Conservation (phyloP, 371 early-diverging fungal genomes). For the Choanephora cucurbitarum region DNA sequence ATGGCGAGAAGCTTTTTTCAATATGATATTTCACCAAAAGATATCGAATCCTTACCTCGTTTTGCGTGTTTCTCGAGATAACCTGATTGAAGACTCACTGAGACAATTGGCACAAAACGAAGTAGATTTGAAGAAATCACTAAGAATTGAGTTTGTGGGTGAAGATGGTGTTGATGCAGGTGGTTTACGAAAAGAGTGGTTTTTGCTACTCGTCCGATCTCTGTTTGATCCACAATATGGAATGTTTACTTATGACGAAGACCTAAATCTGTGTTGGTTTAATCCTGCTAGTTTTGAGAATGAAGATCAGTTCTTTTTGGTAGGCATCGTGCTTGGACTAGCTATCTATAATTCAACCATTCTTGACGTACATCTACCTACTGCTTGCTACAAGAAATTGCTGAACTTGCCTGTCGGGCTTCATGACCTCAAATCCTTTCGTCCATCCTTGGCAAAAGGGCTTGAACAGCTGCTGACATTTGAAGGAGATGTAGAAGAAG, state of each 20-base stretch:
- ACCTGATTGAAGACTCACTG: constrained; percentile 85
- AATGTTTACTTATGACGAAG: constrained; percentile 75
- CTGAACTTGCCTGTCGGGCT: constrained; percentile 65
- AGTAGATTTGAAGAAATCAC: constrained; percentile 82
- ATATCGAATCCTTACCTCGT: constrained; percentile 79
- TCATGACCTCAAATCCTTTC: constrained; percentile 57
- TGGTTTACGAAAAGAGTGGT: constrained; percentile 96
- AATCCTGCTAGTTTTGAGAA: constrained; percentile 86
- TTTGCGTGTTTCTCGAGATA: constrained; percentile 80
- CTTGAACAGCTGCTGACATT: constrained; percentile 81
- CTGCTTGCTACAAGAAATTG: constrained; percentile 95
- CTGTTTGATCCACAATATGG: constrained; percentile 90
- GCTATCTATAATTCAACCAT: constrained; percentile 94
- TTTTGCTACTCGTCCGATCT: constrained; percentile 85
- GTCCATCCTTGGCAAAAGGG: constrained; percentile 77
- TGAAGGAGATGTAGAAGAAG: constrained; percentile 81
- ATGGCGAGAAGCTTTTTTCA: constrained; percentile 79
- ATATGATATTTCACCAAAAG: constrained; percentile 83
- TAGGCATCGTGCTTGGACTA: constrained; percentile 91
- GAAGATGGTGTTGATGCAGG: constrained; percentile 96
- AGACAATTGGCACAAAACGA: constrained; percentile 65
- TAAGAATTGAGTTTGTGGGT: constrained; percentile 85
- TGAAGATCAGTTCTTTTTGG: constrained; percentile 88
- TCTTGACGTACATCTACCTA: constrained; percentile 88
- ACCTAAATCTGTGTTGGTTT: constrained; percentile 87